Evolutionary conservation across 164 flowering plant genomes (phyloP).

Genomic region (Dillenia suffruticosa): DNA sequence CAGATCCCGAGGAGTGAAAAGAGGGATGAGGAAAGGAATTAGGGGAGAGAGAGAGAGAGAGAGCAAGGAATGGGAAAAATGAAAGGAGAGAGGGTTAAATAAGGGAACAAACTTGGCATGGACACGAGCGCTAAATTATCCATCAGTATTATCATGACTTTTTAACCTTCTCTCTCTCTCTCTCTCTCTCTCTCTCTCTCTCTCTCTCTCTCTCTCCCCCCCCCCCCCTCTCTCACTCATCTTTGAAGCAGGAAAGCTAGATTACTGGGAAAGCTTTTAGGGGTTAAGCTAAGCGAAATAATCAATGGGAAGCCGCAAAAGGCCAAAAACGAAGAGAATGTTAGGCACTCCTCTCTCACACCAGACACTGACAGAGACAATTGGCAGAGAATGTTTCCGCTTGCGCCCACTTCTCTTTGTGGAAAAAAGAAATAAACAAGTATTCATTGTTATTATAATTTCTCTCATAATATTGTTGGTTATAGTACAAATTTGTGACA

Average conservation of each 20-base stretch:
- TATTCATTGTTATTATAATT: too few relatives aligned
- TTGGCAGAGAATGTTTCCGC: slow-evolving; percentile 6
- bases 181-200: slow-evolving; percentile 15
- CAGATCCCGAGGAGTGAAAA: slow-evolving; percentile 44
- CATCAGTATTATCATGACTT: slow-evolving; percentile 4
- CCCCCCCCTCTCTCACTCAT: slow-evolving; percentile 12
- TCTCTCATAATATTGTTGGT: too few relatives aligned
- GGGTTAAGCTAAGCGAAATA: slow-evolving; percentile 10
- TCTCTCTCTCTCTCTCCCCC: slow-evolving; percentile 18
- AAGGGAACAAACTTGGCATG: slow-evolving; percentile 13
- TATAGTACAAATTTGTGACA: too few relatives aligned
- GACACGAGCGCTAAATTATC: slow-evolving; percentile 19
- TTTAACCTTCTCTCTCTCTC: slow-evolving; percentile 15
- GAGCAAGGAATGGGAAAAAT: slow-evolving; percentile 26
- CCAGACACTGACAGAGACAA: slow-evolving; percentile 52
- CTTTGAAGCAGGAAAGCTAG: slow-evolving; percentile 27
- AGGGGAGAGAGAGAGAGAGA: slow-evolving; percentile 18
- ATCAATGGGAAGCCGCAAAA: slow-evolving; percentile 15
- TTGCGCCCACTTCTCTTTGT: background rate
- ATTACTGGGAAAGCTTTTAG: slow-evolving; percentile 55
- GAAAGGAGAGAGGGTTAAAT: slow-evolving; percentile 32
- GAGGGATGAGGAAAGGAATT: slow-evolving; percentile 2
- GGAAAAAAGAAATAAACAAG: too few relatives aligned
- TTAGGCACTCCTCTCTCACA: slow-evolving; percentile 25
- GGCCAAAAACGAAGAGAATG: slow-evolving; percentile 8